Base-by-base conservation (phyloP, 768 basidiomycete species). In the Mycena rosella region DNA sequence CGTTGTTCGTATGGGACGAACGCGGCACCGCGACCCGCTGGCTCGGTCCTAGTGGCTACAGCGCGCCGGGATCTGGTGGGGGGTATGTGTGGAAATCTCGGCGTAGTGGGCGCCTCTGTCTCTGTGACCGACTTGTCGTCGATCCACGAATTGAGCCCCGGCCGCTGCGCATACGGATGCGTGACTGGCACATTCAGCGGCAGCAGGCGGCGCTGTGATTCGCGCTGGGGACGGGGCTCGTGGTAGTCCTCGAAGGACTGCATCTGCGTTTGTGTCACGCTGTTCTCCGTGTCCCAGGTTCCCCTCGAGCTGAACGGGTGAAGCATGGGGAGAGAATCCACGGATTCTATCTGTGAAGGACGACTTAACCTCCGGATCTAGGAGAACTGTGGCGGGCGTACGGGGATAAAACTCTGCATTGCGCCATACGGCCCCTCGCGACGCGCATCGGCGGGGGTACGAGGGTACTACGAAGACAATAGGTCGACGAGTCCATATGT, bases 41-140 rank as follows among this genome's bases (percentile, higher is more conserved):
- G n/a, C n/a, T n/a, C n/a, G n/a, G n/a, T n/a, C n/a, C n/a, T n/a
- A n/a, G n/a, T n/a, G n/a, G n/a, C n/a, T n/a, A n/a, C n/a, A n/a
- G n/a, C n/a, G n/a, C n/a, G n/a, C n/a, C n/a, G n/a, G n/a, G n/a
- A n/a, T n/a, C n/a, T n/a, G n/a, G n/a, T n/a, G n/a, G n/a, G n/a
- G n/a, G n/a, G n/a, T n/a, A n/a, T n/a, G n/a, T n/a, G n/a, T n/a
- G n/a, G n/a, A n/a, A n/a, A n/a, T n/a, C 22, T 49, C 6, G 30
- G n/a, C 8, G 29, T 22, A 13, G 30, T 27, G 11, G 64, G 51
- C 14, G 49, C 47, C n/a, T 47, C 59, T 10, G 57, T 36, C n/a
- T 54, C 65, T 15, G 22, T 45, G n/a, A 67, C 40, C 8, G 65
- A 60, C 27, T 67, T 59, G 20, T 60, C 59, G 48, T 67, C 65